Evolutionary conservation across 192 early-diverging fungal species (phyloP).

Genomic region (Umbelopsis sp.): DNA sequence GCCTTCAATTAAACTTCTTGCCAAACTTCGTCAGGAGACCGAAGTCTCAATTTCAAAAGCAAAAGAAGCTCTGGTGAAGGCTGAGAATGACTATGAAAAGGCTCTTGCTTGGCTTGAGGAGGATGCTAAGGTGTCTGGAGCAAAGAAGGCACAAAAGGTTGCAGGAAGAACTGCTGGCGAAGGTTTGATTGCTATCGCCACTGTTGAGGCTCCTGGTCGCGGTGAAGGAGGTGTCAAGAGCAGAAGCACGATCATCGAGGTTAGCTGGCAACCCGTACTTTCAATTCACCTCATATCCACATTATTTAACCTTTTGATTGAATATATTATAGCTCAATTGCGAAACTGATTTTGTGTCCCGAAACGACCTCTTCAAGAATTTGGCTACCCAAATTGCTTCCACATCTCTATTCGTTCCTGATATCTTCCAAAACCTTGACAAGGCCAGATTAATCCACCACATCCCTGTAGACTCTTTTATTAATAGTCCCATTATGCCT

Average conservation of each 20-base stretch:
- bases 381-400: constrained; percentile 65
- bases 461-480: constrained; percentile 38
- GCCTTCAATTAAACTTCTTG: constrained; percentile 60
- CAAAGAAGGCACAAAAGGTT: constrained; percentile 83
- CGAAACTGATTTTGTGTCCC: constrained; percentile 97
- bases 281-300: not conserved
- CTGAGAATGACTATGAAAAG: constrained; percentile 68
- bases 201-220: constrained; percentile 48
- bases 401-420: constrained; percentile 49
- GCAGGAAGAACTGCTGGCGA: constrained; percentile 74
- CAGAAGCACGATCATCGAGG: constrained; percentile 69
- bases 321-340: constrained; percentile 71
- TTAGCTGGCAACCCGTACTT: constrained; percentile 25
- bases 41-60: constrained; percentile 82
- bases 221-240: constrained; percentile 37
- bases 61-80: constrained; percentile 78
- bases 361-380: constrained; percentile 75
- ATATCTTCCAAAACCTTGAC: constrained; percentile 2
- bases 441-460: constrained; percentile 33
- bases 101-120: constrained; percentile 83
- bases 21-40: constrained; percentile 77
- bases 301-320: not conserved
- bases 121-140: constrained; percentile 68
- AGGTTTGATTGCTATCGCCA: constrained; percentile 73
- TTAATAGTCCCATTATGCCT: constrained; percentile 56